Percentiles rank a stretch among this genome's conserved stretches.
Evolutionary conservation across 129 eudicot genomes (phyloP).

Genomic region (Tagetes patula): DNA sequence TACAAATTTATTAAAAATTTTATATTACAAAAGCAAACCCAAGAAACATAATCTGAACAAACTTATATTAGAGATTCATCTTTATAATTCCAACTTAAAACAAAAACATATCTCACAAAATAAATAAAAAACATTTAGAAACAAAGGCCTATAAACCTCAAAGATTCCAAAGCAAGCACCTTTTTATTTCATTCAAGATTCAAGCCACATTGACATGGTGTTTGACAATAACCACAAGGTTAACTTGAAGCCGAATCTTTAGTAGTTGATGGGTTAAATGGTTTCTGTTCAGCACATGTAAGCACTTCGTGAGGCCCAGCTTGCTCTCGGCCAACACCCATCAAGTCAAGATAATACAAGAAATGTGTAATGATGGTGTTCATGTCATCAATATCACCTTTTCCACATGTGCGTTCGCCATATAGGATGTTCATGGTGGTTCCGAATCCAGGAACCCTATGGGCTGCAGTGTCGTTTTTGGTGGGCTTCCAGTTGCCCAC

Average conservation of each 20-base stretch:
- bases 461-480: conserved; percentile 73
- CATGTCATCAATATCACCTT: conserved; percentile 82
- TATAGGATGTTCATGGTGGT: conserved; percentile 82
- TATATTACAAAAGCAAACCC: conserved; percentile 33
- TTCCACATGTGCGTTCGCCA: conserved; percentile 76
- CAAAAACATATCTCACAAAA: conserved; percentile 33
- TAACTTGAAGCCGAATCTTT: conserved; percentile 46
- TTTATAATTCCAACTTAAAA: conserved; percentile 11
- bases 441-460: conserved; percentile 77
- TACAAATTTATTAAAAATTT: conserved; percentile 28
- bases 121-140: conserved; percentile 33
- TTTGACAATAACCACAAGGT: conserved; percentile 17
- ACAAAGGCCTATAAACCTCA: conserved; percentile 35
- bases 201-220: conserved; percentile 17
- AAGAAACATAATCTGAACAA: conserved; percentile 27
- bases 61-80: conserved; percentile 19
- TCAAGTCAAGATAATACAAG: conserved; percentile 74
- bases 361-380: conserved; percentile 74
- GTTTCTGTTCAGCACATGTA: conserved; percentile 64
- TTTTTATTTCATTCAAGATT: conserved; percentile 37
- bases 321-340: conserved; percentile 82
- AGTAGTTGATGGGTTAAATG: conserved; percentile 58
- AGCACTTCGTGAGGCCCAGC: conserved; percentile 79
- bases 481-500: conserved; percentile 90
- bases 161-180: conserved; percentile 23